Percentiles rank a stretch among this genome's conserved stretches.
These are phyloP conservation scores for Neoboletus magnificus DNA, from an alignment of 768 basidiomycete genomes.

Conservation along the genomic window DNA sequence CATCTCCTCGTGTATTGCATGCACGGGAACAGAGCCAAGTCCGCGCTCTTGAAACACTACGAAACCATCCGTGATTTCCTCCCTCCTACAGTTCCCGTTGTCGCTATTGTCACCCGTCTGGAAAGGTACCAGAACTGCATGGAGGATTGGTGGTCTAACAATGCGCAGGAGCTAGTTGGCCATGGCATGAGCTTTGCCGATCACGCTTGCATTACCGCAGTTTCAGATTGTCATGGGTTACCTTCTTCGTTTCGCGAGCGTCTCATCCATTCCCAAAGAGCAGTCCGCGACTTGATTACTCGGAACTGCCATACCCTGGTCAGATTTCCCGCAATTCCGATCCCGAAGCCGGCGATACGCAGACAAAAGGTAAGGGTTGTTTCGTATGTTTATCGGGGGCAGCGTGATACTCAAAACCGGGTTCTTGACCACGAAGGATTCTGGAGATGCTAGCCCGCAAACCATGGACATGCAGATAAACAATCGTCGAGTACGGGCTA, in stretches of 20 bases:
- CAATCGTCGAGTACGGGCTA: not conserved
- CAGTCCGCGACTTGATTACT: slow-evolving; percentile 11
- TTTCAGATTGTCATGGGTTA: slow-evolving; percentile 1
- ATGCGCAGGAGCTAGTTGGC: slow-evolving; percentile 1
- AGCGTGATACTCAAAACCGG: not conserved
- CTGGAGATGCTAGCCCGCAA: not conserved
- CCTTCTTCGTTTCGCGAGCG: slow-evolving; percentile 11
- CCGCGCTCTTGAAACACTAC: slow-evolving; percentile 19
- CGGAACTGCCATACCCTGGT: slow-evolving; percentile 5
- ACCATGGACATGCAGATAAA: not conserved
- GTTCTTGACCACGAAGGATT: not conserved
- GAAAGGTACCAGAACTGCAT: slow-evolving; percentile 20
- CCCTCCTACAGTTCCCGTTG: slow-evolving; percentile 13
- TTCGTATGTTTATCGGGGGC: not conserved
- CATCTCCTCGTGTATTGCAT: slow-evolving; percentile 22
- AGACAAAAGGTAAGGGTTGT: slow-evolving; percentile 1
- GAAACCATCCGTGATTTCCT: slow-evolving; percentile 3
- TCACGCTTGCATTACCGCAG: slow-evolving; percentile 22
- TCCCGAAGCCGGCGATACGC: not conserved
- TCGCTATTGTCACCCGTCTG: slow-evolving; percentile 20
- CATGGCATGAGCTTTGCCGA: slow-evolving; percentile 17
- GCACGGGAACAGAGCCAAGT: slow-evolving; percentile 16
- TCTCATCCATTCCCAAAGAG: slow-evolving; percentile 8
- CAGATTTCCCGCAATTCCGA: slow-evolving; percentile 9
- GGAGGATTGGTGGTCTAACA: slow-evolving; percentile 26